Evolutionary conservation across 179 eudicot genomes (phyloP).

Genomic region (Patellifolia procumbens): DNA sequence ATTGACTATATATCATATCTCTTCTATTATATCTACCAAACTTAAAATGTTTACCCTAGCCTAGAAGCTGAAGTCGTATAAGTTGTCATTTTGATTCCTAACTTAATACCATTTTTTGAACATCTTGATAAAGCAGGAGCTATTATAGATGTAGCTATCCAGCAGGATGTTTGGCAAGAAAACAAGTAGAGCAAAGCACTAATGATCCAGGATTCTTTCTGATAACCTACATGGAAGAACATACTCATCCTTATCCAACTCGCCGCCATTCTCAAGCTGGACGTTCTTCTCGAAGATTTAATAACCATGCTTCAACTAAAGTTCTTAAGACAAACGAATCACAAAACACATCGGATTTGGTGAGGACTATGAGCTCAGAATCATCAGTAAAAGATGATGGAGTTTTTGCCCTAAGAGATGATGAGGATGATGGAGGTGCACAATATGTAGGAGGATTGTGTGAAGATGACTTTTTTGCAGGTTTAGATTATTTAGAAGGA

Average conservation of each 20-base stretch:
- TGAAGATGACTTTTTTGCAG: slow-evolving; percentile 34
- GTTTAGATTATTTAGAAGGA: slow-evolving; percentile 29
- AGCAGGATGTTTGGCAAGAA: slow-evolving; percentile 79
- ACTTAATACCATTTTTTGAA: background rate
- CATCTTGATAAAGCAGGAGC: slow-evolving; percentile 46
- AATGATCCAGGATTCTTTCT: slow-evolving; percentile 47
- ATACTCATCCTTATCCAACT: slow-evolving; percentile 69
- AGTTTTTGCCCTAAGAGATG: background rate
- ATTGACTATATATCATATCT: too few relatives aligned
- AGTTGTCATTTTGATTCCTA: background rate
- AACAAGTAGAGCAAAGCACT: slow-evolving; percentile 78
- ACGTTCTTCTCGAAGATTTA: slow-evolving; percentile 38
- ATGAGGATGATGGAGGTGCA: background rate
- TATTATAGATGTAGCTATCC: slow-evolving; percentile 82
- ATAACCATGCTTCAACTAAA: background rate
- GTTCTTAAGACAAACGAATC: background rate
- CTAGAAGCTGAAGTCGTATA: too few relatives aligned
- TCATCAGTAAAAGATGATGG: background rate
- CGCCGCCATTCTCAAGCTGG: slow-evolving; percentile 84
- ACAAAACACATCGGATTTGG: background rate
- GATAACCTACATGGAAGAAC: slow-evolving; percentile 80
- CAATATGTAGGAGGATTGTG: slow-evolving; percentile 5
- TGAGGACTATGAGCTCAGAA: background rate
- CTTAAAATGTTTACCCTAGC: too few relatives aligned
- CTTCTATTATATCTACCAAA: too few relatives aligned